These are phyloP conservation scores for Aspergillus udagawae DNA, from an alignment of 2,329 filamentous ascomycete species.

Conservation along the genomic window DNA sequence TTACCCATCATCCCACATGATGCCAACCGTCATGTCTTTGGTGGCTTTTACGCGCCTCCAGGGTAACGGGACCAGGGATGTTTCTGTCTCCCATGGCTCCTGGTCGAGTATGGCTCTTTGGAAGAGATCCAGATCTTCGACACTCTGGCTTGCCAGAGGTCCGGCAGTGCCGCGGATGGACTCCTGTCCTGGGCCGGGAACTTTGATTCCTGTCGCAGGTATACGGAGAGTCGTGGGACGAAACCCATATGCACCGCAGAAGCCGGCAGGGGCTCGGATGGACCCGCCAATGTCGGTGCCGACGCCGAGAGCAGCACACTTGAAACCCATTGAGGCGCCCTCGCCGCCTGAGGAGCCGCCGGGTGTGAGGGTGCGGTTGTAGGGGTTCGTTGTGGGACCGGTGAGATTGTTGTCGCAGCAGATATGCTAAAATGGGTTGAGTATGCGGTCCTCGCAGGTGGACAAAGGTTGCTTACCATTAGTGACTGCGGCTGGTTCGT, in stretches of 20 bases:
- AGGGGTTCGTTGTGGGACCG: constrained; percentile 39
- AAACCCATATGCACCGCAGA: constrained; percentile 44
- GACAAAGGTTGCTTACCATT: constrained; percentile 25
- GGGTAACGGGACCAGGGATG: constrained; percentile 37
- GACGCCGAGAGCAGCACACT: constrained; percentile 41
- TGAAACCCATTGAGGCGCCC: constrained; percentile 40
- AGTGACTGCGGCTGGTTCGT: constrained; percentile 42
- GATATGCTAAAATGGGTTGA: constrained; percentile 23
- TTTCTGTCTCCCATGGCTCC: constrained; percentile 43
- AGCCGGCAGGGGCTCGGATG: constrained; percentile 43
- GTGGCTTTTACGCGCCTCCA: constrained; percentile 32
- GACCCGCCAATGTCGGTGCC: constrained; percentile 49
- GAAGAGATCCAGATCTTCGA: constrained; percentile 36
- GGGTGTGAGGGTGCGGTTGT: constrained; percentile 36
- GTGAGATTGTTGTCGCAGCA: constrained; percentile 41
- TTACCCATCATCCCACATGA: constrained; percentile 61
- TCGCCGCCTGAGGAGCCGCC: constrained; percentile 46
- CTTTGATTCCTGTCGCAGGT: constrained; percentile 27
- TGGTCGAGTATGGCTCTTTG: constrained; percentile 36
- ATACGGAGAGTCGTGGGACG: constrained; percentile 36
- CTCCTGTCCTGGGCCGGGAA: constrained; percentile 32
- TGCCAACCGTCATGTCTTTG: constrained; percentile 44
- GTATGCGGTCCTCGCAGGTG: neutral
- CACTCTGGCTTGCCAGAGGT: constrained; percentile 22
- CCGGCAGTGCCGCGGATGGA: constrained; percentile 35